Conservation (phyloP, 768 basidiomycete species). For the Lactarius sanguifluus region DNA sequence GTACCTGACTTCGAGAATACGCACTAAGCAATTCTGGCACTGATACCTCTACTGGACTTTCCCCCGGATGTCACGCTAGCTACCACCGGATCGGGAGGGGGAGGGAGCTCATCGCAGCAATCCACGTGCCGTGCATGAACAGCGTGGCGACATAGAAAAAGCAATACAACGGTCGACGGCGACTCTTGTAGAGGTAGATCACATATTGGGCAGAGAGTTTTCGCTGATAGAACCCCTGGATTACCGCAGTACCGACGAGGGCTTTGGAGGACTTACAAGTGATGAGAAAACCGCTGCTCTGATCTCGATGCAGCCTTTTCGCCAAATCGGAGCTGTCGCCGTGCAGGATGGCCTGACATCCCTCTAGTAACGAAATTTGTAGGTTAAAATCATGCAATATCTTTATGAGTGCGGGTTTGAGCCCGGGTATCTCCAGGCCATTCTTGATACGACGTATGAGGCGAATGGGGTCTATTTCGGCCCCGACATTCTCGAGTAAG, state of each 20-base stretch:
- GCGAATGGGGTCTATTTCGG: conserved; percentile 93
- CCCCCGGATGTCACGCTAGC: conserved; percentile 45
- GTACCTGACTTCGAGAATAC: not conserved
- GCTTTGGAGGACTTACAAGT: conserved; percentile 52
- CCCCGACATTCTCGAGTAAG: conserved; percentile 91
- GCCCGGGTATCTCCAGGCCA: conserved; percentile 92
- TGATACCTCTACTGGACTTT: conserved; percentile 47
- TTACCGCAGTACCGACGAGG: conserved; percentile 4
- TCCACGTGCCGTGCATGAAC: conserved; percentile 79
- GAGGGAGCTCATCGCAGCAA: conserved; percentile 62
- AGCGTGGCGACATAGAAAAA: conserved; percentile 87
- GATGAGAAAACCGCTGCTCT: conserved; percentile 77
- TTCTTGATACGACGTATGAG: conserved; percentile 94
- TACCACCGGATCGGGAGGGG: conserved; percentile 55
- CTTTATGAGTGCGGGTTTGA: conserved; percentile 94
- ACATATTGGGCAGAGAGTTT: conserved; percentile 69
- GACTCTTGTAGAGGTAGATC: conserved; percentile 53
- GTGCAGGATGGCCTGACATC: conserved; percentile 83
- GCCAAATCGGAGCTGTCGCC: conserved; percentile 79
- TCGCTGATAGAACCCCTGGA: conserved; percentile 44
- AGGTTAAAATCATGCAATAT: conserved; percentile 96
- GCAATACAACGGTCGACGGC: conserved; percentile 59
- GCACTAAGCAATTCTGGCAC: conserved; percentile 79
- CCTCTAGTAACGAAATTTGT: conserved; percentile 89
- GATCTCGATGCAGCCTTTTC: conserved; percentile 64